Base-by-base conservation (phyloP, 2,329 filamentous ascomycete genomes). In the Westerdykella aurantiaca region DNA sequence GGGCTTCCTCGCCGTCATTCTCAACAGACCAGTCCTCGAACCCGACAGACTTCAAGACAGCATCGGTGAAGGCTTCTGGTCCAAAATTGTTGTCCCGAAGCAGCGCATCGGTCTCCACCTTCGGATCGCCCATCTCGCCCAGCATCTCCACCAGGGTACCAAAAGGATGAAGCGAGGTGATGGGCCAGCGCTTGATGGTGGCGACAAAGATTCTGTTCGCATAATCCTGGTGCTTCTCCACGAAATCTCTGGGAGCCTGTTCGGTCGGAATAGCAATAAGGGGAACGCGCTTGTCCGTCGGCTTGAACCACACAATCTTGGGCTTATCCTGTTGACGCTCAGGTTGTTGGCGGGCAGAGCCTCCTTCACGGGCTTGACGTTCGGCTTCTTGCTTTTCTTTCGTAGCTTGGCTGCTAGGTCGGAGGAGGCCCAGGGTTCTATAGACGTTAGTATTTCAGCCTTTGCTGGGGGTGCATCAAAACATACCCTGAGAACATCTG, bases 281-380 rank as follows among this genome's bases (percentile, higher is more conserved):
- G 39, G 93, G 93, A 38, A 98, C 93, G 63, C 93, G 88, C 80
- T 98, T 97, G 72, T 98, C 93, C 1, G 93, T 98, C 46, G 93
- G 93, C 77, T 98, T 98, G 76, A 98, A 98, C 93, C 93, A 98
- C 34, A 98, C 93, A 71, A 98, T 98, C 82, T 98, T 98, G 51
- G 93, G 93, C 72, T 96, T 96, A 52, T 98, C 93, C 66, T 94
- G 89, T 51, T 87, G 81, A 42, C 90, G 87, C 52, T 85, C 83
- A 49, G 90, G 87, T 53, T 93, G 83, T 42, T 83, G 80, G 48
- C 79, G 79, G 50, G 85, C 83, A 42, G 79, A 78, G 53, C 75
- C 78, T 50, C 90, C 91, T 65, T 97, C 91, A 56, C 91, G 84
- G 57, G 90, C 89, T 54, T 87, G 85, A 51, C 93, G 83, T 74